phyloP scores from a whole-genome alignment of 129 eudicot species.

The Arctium lappa region DNA sequence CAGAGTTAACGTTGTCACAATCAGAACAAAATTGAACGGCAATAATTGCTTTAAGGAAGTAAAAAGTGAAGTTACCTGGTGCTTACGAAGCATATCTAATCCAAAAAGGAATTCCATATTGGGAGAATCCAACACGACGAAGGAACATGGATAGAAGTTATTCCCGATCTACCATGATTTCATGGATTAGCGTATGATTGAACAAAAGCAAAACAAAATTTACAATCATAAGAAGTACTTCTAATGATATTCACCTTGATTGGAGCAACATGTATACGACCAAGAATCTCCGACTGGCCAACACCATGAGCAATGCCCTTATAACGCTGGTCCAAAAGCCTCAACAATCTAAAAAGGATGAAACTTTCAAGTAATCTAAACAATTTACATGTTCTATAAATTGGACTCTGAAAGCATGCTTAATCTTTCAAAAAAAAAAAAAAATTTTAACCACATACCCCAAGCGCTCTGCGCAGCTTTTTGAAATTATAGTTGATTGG shows the following conservation, averaged over 20 bases:
- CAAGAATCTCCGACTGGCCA: slow-evolving; percentile 75
- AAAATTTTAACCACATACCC: slow-evolving; percentile 36
- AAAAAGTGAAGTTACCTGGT: slow-evolving; percentile 43
- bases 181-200: background rate
- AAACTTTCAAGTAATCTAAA: background rate
- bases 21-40: background rate
- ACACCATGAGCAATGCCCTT: slow-evolving; percentile 83
- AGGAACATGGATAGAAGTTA: slow-evolving; percentile 66
- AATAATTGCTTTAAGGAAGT: background rate
- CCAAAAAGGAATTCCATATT: slow-evolving; percentile 86
- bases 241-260: slow-evolving; percentile 47
- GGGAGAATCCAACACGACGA: slow-evolving; percentile 70
- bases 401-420: background rate
- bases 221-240: background rate
- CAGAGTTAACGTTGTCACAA: background rate
- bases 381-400: background rate
- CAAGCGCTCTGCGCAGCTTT: slow-evolving; percentile 72
- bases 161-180: slow-evolving; percentile 48
- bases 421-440: background rate
- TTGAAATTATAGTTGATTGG: slow-evolving; percentile 79
- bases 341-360: slow-evolving; percentile 44
- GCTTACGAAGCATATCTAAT: slow-evolving; percentile 75
- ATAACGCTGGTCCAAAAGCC: slow-evolving; percentile 67
- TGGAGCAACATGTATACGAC: slow-evolving; percentile 79
- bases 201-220: background rate